Evolutionary conservation across 768 basidiomycete genomes (phyloP).

Genomic region (Scleroderma bovista): DNA sequence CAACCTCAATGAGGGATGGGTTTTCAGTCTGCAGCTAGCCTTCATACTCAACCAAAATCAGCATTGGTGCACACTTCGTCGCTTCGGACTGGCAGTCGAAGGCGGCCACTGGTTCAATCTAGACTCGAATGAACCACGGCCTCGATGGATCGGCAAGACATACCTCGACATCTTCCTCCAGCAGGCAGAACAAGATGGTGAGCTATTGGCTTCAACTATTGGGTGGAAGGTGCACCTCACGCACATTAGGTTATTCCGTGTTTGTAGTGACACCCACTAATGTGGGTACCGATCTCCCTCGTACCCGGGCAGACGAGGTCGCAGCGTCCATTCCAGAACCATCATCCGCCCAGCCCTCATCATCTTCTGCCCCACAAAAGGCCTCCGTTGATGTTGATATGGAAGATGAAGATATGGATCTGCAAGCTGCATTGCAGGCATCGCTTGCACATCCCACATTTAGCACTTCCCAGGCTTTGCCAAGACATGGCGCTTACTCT

Average conservation of each 20-base stretch:
- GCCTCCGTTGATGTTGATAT: slow-evolving; percentile 31
- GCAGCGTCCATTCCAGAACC: slow-evolving; percentile 60
- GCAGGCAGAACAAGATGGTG: slow-evolving; percentile 83
- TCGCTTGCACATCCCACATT: slow-evolving; percentile 42
- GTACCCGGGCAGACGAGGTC: slow-evolving; percentile 65
- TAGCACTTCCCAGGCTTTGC: slow-evolving; percentile 1
- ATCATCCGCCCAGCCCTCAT: slow-evolving; percentile 24
- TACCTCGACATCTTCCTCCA: slow-evolving; percentile 84
- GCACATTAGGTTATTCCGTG: slow-evolving; percentile 63
- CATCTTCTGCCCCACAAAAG: slow-evolving; percentile 8
- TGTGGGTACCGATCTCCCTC: slow-evolving; percentile 47
- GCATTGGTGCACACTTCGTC: slow-evolving; percentile 87
- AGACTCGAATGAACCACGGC: slow-evolving; percentile 63
- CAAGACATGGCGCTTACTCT: slow-evolving; percentile 12
- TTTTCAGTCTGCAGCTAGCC: slow-evolving; percentile 65
- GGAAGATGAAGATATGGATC: slow-evolving; percentile 82
- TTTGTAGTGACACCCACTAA: slow-evolving; percentile 71
- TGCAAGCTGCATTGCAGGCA: slow-evolving; percentile 84
- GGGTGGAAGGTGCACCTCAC: slow-evolving; percentile 1
- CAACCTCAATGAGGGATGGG: slow-evolving; percentile 3
- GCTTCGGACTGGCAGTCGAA: slow-evolving; percentile 55
- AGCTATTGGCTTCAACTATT: slow-evolving; percentile 8
- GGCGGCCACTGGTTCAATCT: slow-evolving; percentile 85
- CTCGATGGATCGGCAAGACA: slow-evolving; percentile 79
- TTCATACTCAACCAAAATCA: slow-evolving; percentile 84